phyloP scores from a whole-genome alignment of 208 protist species.

The Leishmania mexicana region DNA sequence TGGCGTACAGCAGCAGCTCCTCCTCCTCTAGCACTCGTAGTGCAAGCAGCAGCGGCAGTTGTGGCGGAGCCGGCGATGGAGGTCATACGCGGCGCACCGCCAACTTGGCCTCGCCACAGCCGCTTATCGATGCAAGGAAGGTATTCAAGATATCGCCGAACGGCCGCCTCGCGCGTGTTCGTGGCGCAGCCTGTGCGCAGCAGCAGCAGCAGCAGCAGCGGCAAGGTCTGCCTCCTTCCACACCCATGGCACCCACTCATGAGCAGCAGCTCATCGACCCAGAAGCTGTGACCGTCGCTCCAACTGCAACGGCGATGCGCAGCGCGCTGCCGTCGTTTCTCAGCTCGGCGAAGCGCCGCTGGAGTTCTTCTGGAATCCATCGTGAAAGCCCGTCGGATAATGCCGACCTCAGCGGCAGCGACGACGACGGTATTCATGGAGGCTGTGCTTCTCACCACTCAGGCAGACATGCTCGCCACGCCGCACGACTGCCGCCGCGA shows the following conservation, averaged over 20 bases:
- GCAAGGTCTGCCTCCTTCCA: background rate
- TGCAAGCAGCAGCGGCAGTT: background rate
- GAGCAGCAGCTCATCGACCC: background rate
- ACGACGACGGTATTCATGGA: background rate
- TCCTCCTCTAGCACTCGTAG: background rate
- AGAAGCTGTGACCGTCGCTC: too few species aligned
- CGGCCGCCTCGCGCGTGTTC: background rate
- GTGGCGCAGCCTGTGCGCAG: background rate
- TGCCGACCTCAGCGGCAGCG: background rate
- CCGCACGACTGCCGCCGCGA: background rate
- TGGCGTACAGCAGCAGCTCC: background rate
- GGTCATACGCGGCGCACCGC: background rate
- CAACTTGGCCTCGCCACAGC: background rate
- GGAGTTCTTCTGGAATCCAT: background rate
- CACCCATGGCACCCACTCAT: background rate
- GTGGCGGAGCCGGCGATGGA: background rate
- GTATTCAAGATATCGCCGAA: constrained; percentile 13
- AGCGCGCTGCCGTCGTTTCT: background rate
- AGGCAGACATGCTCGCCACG: background rate
- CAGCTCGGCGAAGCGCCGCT: background rate
- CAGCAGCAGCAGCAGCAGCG: background rate
- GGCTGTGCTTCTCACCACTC: background rate
- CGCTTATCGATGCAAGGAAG: constrained; percentile 12
- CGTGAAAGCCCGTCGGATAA: background rate
- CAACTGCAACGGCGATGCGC: background rate